Conservation (phyloP, 257 asterid species). For the Solanum bulbocastanum region DNA sequence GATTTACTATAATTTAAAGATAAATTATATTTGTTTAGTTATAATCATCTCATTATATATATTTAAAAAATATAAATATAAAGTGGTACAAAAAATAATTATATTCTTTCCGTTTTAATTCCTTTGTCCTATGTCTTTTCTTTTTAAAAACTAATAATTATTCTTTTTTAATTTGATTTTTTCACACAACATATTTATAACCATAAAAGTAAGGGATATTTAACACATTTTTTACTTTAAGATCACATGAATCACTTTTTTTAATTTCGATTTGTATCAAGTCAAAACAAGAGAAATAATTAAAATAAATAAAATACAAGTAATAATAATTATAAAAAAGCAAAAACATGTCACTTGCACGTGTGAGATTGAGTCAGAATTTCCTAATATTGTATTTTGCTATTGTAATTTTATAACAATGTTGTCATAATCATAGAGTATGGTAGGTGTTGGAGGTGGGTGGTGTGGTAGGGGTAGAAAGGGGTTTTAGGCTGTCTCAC, state of each 20-base stretch:
- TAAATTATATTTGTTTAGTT: background rate
- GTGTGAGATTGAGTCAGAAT: background rate
- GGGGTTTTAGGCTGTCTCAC: slow-evolving; percentile 7
- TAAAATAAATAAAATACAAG: no score
- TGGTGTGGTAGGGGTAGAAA: background rate
- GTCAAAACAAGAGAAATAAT: no score
- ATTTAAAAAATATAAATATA: no score
- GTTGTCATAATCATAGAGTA: background rate
- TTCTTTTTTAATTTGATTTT: no score
- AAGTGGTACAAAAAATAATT: no score
- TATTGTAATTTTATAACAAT: background rate
- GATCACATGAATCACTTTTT: no score
- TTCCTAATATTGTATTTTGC: background rate
- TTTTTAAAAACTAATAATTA: no score
- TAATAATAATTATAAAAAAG: background rate
- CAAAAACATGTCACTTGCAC: background rate
- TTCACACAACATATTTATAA: no score
- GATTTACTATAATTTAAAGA: background rate
- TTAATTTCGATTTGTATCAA: no score
- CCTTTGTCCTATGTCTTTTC: no score
- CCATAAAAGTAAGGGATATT: no score
- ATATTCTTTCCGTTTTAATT: background rate
- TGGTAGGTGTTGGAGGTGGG: background rate
- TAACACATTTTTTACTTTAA: no score
- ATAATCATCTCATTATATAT: background rate